Conservation (phyloP, 129 eudicot genomes). For the Sambucus nigra region DNA sequence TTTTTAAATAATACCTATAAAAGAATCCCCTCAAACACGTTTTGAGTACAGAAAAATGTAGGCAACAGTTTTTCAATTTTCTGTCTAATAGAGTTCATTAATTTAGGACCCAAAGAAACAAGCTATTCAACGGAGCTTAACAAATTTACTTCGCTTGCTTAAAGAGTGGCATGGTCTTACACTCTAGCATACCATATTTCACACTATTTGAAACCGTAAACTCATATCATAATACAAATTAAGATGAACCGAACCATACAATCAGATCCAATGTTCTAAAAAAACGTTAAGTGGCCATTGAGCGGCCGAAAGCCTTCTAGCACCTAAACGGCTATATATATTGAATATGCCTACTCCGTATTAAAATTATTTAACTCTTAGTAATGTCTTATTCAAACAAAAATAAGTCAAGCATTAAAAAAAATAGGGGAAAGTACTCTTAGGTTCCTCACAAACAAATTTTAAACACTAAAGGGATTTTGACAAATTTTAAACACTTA, state of each 20-base stretch:
- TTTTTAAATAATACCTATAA: neutral
- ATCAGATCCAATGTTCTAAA: no score
- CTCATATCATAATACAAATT: neutral
- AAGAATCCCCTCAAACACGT: neutral
- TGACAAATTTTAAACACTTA: no score
- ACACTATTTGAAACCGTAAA: conserved; percentile 8
- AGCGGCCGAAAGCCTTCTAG: no score
- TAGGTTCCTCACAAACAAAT: no score
- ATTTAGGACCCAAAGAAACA: neutral
- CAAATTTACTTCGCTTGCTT: neutral
- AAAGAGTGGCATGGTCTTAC: neutral
- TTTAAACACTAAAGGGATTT: no score
- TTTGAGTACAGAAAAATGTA: neutral
- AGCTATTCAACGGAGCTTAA: neutral
- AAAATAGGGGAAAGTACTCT: no score
- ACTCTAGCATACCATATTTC: neutral
- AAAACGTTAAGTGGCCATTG: no score
- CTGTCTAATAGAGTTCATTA: neutral
- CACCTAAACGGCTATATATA: no score
- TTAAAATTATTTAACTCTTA: no score
- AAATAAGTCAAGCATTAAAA: no score
- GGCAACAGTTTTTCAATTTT: neutral
- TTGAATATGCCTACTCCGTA: no score
- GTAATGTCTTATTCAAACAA: no score
- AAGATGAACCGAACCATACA: neutral